Evolutionary conservation across 164 flowering plant genomes (phyloP).

Genomic region (Annona squamosa): DNA sequence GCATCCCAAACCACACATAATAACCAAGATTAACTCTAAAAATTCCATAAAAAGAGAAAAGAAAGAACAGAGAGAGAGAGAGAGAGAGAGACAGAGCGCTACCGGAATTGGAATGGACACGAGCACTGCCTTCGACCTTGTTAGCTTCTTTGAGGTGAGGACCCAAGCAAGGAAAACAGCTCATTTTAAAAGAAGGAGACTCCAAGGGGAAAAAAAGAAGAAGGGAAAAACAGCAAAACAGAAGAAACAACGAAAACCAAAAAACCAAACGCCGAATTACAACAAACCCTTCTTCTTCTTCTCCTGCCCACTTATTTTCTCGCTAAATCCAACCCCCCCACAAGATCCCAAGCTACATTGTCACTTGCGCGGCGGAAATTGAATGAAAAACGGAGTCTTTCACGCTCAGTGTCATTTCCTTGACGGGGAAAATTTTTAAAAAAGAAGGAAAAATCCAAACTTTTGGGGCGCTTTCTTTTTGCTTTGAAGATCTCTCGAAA

Average conservation of each 20-base stretch:
- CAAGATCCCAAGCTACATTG: background rate
- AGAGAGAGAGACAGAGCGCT: slow-evolving; percentile 6
- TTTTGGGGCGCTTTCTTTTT: too few species aligned
- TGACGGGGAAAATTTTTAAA: too few species aligned
- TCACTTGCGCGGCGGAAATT: too few species aligned
- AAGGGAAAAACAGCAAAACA: background rate
- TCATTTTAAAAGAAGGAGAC: slow-evolving; percentile 8
- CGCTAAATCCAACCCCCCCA: background rate
- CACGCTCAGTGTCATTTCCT: too few species aligned
- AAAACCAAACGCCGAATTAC: background rate
- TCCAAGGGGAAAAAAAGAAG: background rate
- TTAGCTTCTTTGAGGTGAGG: slow-evolving; percentile 18
- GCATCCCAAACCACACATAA: background rate
- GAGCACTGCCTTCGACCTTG: slow-evolving; percentile 14
- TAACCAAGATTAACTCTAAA: background rate
- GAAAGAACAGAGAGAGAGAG: background rate
- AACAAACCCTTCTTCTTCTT: background rate
- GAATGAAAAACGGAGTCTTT: too few species aligned
- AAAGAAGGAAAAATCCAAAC: too few species aligned
- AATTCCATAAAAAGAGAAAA: background rate
- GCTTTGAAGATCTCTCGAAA: too few species aligned
- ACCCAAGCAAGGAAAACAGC: slow-evolving; percentile 26
- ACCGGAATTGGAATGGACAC: slow-evolving; percentile 8
- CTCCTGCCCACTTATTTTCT: background rate
- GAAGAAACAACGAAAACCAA: background rate